phyloP scores from a whole-genome alignment of 2,329 filamentous ascomycete species.

The Trichoderma citrinoviride region DNA sequence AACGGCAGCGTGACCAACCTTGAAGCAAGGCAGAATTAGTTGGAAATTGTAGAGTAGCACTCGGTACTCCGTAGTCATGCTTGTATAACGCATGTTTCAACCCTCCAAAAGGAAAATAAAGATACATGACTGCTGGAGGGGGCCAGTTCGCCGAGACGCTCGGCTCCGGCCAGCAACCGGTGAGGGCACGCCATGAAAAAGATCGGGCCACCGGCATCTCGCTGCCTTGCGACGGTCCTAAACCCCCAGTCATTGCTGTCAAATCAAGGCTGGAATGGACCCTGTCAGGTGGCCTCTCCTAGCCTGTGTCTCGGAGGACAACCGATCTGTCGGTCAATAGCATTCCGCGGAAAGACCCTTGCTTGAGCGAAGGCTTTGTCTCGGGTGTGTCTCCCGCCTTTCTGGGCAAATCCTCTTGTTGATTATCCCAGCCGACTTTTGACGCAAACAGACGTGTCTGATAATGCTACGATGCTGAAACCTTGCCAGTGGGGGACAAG shows the following conservation, averaged over 20 bases:
- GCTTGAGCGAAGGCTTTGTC: not conserved
- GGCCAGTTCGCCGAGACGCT: not conserved
- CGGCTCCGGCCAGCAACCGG: not conserved
- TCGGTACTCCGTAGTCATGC: not conserved
- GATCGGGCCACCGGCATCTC: not conserved
- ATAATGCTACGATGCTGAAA: not conserved
- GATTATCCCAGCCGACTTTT: not conserved
- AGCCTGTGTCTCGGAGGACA: not conserved
- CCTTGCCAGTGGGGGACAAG: not conserved
- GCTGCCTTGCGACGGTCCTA: not conserved
- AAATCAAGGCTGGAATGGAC: constrained; percentile 6
- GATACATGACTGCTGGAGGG: not conserved
- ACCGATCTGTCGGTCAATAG: constrained; percentile 9
- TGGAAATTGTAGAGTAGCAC: not conserved
- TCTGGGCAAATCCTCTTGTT: not conserved
- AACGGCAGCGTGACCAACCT: not conserved
- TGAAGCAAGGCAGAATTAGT: too few species aligned
- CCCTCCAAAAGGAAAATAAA: not conserved
- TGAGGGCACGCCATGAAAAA: not conserved
- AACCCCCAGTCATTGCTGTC: not conserved
- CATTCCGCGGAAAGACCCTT: not conserved
- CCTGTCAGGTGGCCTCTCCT: not conserved
- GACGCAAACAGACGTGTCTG: not conserved
- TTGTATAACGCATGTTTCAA: not conserved
- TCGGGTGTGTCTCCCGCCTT: constrained; percentile 1